Conservation (phyloP, 345 rosid genomes). For the Pistacia atlantica region DNA sequence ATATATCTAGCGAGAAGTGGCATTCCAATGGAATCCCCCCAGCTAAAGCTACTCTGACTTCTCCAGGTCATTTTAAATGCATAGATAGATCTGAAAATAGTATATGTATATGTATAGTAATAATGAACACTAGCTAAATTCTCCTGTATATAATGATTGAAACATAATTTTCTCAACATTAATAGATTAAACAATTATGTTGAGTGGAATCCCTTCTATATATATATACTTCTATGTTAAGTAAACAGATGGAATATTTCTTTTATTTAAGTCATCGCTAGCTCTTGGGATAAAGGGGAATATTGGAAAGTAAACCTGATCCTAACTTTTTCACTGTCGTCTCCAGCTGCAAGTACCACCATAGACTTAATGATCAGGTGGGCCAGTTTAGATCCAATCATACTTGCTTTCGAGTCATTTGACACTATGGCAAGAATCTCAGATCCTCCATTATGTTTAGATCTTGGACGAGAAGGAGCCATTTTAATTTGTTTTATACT, state of each 20-base stretch:
- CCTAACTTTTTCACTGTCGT: not conserved
- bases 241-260: not conserved
- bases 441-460: conserved; percentile 36
- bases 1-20: too few relatives aligned
- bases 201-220: conserved; percentile 11
- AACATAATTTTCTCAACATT: not conserved
- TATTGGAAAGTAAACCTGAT: not conserved
- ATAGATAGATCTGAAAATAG: not conserved
- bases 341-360: not conserved
- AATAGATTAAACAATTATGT: not conserved
- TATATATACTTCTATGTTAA: not conserved
- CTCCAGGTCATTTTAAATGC: not conserved
- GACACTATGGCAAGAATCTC: conserved; percentile 31
- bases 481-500: too few relatives aligned
- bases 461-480: not conserved
- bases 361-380: conserved; percentile 14
- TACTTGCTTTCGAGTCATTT: conserved; percentile 31
- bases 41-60: not conserved
- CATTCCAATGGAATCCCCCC: conserved; percentile 3
- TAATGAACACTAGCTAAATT: too few relatives aligned
- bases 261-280: not conserved
- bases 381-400: conserved; percentile 23
- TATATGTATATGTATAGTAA: not conserved
- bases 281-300: not conserved
- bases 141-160: not conserved